A percentile compares a stretch with the other conserved stretches of the same genome.
phyloP scores from a whole-genome alignment of 371 early-diverging fungal genomes.

The Syncephalis plumigaleata region DNA sequence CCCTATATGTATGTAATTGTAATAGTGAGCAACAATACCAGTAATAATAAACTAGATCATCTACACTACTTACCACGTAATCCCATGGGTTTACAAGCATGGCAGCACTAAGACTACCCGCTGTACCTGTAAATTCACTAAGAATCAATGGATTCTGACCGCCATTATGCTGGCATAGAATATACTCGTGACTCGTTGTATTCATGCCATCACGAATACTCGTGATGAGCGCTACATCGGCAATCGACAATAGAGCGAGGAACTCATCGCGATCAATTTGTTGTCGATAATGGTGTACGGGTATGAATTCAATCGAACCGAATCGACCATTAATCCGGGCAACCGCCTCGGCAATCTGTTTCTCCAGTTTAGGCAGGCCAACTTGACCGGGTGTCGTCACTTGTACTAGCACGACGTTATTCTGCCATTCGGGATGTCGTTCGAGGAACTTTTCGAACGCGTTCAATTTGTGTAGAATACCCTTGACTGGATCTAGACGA shows the following conservation, averaged over 20 bases:
- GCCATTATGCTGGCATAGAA: constrained; percentile 75
- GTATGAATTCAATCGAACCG: constrained; percentile 88
- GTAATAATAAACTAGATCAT: no score
- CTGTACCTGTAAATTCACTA: constrained; percentile 95
- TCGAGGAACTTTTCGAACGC: constrained; percentile 87
- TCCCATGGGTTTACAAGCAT: constrained; percentile 97
- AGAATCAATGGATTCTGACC: constrained; percentile 84
- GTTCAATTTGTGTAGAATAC: constrained; percentile 90
- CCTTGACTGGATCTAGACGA: constrained; percentile 96
- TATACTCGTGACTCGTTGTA: constrained; percentile 93
- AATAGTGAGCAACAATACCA: neutral
- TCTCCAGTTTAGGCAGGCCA: constrained; percentile 52
- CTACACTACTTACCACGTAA: constrained; percentile 22
- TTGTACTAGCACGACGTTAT: constrained; percentile 84
- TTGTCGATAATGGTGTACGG: constrained; percentile 92
- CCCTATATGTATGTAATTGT: constrained; percentile 31
- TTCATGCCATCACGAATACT: constrained; percentile 99
- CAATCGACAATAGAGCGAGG: constrained; percentile 81
- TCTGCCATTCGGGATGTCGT: constrained; percentile 78
- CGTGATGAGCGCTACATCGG: constrained; percentile 92
- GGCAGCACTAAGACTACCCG: constrained; percentile 78
- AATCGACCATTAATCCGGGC: constrained; percentile 85
- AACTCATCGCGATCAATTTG: constrained; percentile 87
- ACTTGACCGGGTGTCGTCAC: constrained; percentile 29
- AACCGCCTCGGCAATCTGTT: constrained; percentile 75